These are phyloP conservation scores for Parascedosporium putredinis DNA, from an alignment of 2,329 filamentous ascomycete species.

Conservation along the genomic window DNA sequence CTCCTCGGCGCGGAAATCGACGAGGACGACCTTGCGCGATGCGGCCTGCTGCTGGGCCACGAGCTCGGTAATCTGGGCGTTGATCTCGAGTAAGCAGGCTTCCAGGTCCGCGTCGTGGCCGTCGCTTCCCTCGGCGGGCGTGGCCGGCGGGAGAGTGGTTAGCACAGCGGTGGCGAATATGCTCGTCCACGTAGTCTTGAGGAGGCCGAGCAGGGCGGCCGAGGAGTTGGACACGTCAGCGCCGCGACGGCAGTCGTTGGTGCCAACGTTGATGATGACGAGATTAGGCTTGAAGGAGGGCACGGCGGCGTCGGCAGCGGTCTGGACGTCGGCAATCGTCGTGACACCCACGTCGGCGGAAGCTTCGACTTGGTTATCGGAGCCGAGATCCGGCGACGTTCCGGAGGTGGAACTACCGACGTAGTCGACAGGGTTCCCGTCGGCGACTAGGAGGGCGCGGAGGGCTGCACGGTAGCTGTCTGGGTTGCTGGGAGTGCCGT, in stretches of 20 bases:
- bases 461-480: slow-evolving; percentile 24
- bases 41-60: slow-evolving; percentile 13
- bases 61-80: slow-evolving; percentile 18
- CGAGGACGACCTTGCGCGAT: slow-evolving; percentile 19
- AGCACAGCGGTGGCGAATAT: slow-evolving; percentile 24
- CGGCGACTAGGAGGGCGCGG: slow-evolving; percentile 19
- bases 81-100: slow-evolving; percentile 17
- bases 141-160: slow-evolving; percentile 22
- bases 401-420: slow-evolving; percentile 25
- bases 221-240: slow-evolving; percentile 19
- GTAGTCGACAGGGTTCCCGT: slow-evolving; percentile 24
- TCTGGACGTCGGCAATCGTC: slow-evolving; percentile 22
- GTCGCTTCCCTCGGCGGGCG: no score
- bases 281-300: slow-evolving; percentile 23
- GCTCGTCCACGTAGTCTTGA: slow-evolving; percentile 20
- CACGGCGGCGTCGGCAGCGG: slow-evolving; percentile 19
- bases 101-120: slow-evolving; percentile 15
- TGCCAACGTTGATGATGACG: slow-evolving; percentile 27
- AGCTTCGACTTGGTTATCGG: slow-evolving; percentile 26
- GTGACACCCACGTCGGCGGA: slow-evolving; percentile 19
- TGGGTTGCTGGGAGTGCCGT: slow-evolving; percentile 19
- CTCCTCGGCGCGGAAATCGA: slow-evolving; percentile 19
- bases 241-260: slow-evolving; percentile 27
- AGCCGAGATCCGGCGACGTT: slow-evolving; percentile 18
- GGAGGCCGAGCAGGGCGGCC: slow-evolving; percentile 17